phyloP scores from a whole-genome alignment of 306 rosid genomes.

The Gillenia trifoliata region DNA sequence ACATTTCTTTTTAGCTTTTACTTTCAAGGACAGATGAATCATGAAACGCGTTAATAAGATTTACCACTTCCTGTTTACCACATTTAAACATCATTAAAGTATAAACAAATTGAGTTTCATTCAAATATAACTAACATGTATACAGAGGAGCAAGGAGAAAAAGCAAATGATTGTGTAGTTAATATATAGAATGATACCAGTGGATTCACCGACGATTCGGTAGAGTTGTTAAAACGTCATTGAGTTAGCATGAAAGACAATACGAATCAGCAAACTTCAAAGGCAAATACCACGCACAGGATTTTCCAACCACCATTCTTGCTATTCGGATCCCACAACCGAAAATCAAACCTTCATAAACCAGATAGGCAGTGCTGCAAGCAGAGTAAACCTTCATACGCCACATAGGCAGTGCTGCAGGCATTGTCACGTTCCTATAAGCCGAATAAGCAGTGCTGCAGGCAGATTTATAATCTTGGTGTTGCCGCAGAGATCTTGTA shows the following conservation, averaged over 20 bases:
- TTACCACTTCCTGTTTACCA: neutral
- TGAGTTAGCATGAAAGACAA: neutral
- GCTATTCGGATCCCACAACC: neutral
- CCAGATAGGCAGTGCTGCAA: neutral
- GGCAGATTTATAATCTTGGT: neutral
- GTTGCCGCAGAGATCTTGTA: conserved; percentile 11
- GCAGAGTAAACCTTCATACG: neutral
- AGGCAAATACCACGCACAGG: neutral
- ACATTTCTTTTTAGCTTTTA: neutral
- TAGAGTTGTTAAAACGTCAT: neutral
- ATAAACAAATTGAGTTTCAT: neutral
- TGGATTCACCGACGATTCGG: neutral
- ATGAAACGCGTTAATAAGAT: neutral
- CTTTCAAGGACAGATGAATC: neutral
- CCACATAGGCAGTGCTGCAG: neutral
- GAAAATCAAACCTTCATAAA: neutral
- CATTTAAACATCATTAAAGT: neutral
- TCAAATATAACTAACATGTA: neutral
- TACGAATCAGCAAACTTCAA: neutral
- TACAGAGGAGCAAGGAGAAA: neutral
- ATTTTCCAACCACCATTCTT: neutral
- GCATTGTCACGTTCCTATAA: neutral
- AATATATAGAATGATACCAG: neutral
- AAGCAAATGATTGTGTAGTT: neutral
- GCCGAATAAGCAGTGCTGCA: neutral